Evolutionary conservation across 169 alveolate species (phyloP), one percentile per base, ranked within the genome.

Genomic region (Cryptosporidium ubiquitum): DNA sequence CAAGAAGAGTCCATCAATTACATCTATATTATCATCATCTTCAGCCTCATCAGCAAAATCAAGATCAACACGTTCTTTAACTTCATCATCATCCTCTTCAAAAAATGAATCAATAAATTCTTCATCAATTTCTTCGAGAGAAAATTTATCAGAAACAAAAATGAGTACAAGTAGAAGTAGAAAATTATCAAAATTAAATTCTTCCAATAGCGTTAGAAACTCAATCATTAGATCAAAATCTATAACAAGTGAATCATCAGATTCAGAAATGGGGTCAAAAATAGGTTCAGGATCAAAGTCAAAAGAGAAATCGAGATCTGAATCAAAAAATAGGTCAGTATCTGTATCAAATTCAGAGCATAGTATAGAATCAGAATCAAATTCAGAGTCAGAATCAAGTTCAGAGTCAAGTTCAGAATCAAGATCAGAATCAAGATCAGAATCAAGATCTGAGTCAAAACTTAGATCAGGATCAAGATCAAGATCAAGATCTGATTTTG

Each of bases 21-120:
- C 85, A 18, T 71, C 64, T 9, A 10, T 55, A 37, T 70, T 35
- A 70, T 70, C 84, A 23, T 14, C 33, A 42, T 52, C 70, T 16
- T 73, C 85, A 5, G 26, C 71, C 29, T 20, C 58, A 3, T 73
- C 85, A 52, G 37, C 23, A 33, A 20, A n/a, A 18, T 64, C 71
- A 64, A 33, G 4, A 6, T 64, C 71, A 64, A 20, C 16, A 26
- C 71, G 5, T 29, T 64, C 70, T 18, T 64, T 47, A 7, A 3
- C 49, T 29, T 9, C 47, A 57, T n/a, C 37, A 57, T 29, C 40
- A 1, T 57, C 68, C 3, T 58, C 68, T 20, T 58, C 69, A 58
- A 58, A 31, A 3, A 58, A 58, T 18, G 57, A 5, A 1, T 66
- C 74, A 37, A 66, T 26, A 37, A 66, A 37, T 16, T 10, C 4